Evolutionary conservation across 2,329 filamentous ascomycete genomes (phyloP).

Genomic region (Exophiala mesophila): DNA sequence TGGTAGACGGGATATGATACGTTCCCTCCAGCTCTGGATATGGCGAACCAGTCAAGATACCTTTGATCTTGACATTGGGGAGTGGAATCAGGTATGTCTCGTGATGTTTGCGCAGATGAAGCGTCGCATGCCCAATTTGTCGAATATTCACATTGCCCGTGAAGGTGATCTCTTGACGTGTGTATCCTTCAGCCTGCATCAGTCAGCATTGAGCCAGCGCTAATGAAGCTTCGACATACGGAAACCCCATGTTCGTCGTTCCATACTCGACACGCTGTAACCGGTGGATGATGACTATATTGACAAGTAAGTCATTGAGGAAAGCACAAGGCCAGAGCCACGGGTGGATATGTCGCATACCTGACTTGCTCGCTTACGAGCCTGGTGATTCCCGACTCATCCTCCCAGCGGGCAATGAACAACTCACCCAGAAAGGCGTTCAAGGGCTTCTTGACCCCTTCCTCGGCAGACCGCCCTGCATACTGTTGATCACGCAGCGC

Average conservation of each 20-base stretch:
- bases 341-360: conserved; percentile 7
- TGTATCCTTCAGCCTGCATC: conserved; percentile 25
- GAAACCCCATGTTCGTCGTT: conserved; percentile 23
- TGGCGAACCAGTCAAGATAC: conserved; percentile 43
- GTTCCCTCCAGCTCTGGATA: conserved; percentile 32
- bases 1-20: conserved; percentile 23
- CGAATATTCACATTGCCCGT: conserved; percentile 17
- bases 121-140: conserved; percentile 22
- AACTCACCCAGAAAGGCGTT: conserved; percentile 26
- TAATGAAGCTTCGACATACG: conserved; percentile 6
- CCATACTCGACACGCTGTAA: conserved; percentile 26
- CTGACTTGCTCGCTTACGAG: conserved; percentile 26
- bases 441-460: conserved; percentile 26
- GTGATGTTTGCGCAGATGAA: conserved; percentile 17
- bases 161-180: conserved; percentile 25
- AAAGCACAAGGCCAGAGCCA: neutral
- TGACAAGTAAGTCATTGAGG: no score
- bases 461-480: conserved; percentile 32
- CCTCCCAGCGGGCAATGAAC: conserved; percentile 23
- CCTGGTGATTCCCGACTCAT: conserved; percentile 17
- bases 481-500: conserved; percentile 75
- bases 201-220: no score
- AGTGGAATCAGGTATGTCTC: conserved; percentile 25
- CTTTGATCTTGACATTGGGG: conserved; percentile 23
- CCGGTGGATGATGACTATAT: conserved; percentile 26